phyloP scores from a whole-genome alignment of 2,329 filamentous ascomycete species.

The Chrysoporthe deuterocubensis region DNA sequence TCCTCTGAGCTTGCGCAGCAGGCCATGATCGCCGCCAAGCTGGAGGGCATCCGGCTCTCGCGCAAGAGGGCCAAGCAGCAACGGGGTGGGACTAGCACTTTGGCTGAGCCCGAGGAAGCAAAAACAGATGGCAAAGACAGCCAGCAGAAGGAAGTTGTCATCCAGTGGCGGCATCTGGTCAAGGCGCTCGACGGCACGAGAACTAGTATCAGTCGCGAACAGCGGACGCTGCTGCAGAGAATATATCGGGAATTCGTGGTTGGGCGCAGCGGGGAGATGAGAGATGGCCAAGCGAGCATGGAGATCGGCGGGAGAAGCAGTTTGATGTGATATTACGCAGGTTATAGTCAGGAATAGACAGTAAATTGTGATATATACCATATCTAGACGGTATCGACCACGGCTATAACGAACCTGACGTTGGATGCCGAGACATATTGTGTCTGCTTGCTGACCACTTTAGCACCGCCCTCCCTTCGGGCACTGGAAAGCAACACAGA shows the following conservation, averaged over 20 bases:
- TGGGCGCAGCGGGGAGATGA: conserved; percentile 93
- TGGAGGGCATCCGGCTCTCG: conserved; percentile 76
- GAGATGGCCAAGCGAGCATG: conserved; percentile 85
- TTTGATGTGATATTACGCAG: conserved; percentile 71
- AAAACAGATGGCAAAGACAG: conserved; percentile 29
- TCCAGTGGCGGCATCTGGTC: conserved; percentile 82
- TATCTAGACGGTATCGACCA: not conserved
- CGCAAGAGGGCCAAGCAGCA: conserved; percentile 65
- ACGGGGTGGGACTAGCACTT: conserved; percentile 36
- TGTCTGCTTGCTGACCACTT: no score
- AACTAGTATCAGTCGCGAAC: conserved; percentile 79
- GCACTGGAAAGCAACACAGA: no score
- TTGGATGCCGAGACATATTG: no score
- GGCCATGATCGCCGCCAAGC: conserved; percentile 78
- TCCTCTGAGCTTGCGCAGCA: conserved; percentile 71
- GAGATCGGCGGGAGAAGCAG: conserved; percentile 93
- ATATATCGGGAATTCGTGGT: conserved; percentile 95
- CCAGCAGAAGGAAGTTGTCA: conserved; percentile 68
- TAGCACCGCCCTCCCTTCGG: no score
- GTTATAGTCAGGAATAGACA: not conserved
- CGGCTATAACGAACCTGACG: not conserved
- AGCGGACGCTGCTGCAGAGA: conserved; percentile 71
- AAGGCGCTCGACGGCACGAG: conserved; percentile 77
- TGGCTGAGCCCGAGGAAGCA: conserved; percentile 34
- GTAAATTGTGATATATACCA: not conserved